Evolutionary conservation across 2,329 filamentous ascomycete species (phyloP), one percentile per base, ranked within the genome.

Genomic region (Sodiomyces alkalinus): DNA sequence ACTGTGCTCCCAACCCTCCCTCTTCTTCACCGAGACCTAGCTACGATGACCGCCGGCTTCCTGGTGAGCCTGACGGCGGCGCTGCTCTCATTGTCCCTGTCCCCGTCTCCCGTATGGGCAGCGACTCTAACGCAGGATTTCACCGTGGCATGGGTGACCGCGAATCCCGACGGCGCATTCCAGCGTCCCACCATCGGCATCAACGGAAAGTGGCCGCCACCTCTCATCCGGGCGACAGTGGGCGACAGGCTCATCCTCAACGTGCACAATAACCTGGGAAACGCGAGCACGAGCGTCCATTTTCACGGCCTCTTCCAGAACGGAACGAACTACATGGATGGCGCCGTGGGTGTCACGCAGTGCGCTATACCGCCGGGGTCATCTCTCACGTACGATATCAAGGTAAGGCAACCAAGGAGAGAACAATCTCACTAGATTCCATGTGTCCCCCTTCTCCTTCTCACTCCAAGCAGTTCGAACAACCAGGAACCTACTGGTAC

Each of bases 201-300:
- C 44, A 80, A 80, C 41, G 60, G 61, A 9, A 46, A 67, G 45
- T 77, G 74, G 68, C 74, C 75, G 3, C 60, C 71, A 16, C 76
- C 76, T 1, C 44, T 55, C 9, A 66, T 75, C 24, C 57, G 62
- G 30, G 68, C 64, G 6, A 59, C 55, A 29, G 57, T 62, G 34
- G 68, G 67, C 28, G 68, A 74, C 34, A 53, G 48, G 11, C 37
- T 68, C 20, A 45, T 63, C 8, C 49, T 68, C 23, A 61, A 61
- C 37, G 48, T 67, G 34, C 39, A 54, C 30, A 69, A 70, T 38
- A 41, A 48, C 21, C 49, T 70, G 2, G 61, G 58, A 12, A 67
- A 70, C 33, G 53, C 64, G 38, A 58, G 53, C 5, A 65, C 64
- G 3, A 61, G 60, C 15, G 47, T 68, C 4, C 64, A 61, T 47